phyloP scores from a whole-genome alignment of 306 rosid species.

The Abrus precatorius region DNA sequence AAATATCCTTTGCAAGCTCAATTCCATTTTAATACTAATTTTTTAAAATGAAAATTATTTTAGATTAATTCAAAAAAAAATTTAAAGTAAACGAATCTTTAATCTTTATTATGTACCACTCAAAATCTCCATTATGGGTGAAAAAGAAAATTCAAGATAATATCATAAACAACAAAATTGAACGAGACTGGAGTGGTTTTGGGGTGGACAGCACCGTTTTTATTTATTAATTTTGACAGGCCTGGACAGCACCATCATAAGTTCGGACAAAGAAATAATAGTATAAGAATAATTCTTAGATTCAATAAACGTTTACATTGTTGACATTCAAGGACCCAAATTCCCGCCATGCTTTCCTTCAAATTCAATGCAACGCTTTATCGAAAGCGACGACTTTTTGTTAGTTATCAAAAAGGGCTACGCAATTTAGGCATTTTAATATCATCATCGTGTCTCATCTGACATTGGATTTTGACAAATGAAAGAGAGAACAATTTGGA shows the following conservation, averaged over 20 bases:
- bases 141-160: no score
- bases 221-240: no score
- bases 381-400: constrained; percentile 27
- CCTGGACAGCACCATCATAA: constrained; percentile 26
- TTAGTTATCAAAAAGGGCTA: background rate
- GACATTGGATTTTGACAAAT: constrained; percentile 7
- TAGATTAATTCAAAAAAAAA: no score
- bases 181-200: no score
- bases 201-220: no score
- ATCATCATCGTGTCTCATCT: constrained; percentile 10
- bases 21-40: no score
- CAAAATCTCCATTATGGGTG: no score
- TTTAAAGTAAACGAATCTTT: no score
- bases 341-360: constrained; percentile 38
- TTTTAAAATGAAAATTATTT: no score
- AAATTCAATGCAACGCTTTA: constrained; percentile 36
- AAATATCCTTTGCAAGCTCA: no score
- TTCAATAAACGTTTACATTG: background rate
- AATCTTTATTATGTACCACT: no score
- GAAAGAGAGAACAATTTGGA: background rate
- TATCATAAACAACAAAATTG: no score
- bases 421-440: background rate
- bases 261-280: background rate
- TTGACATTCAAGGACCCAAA: constrained; percentile 20
- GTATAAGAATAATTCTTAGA: background rate